Base-by-base conservation (phyloP, 1,139 yeast genomes). In the Saccharomyces hybrid region DNA sequence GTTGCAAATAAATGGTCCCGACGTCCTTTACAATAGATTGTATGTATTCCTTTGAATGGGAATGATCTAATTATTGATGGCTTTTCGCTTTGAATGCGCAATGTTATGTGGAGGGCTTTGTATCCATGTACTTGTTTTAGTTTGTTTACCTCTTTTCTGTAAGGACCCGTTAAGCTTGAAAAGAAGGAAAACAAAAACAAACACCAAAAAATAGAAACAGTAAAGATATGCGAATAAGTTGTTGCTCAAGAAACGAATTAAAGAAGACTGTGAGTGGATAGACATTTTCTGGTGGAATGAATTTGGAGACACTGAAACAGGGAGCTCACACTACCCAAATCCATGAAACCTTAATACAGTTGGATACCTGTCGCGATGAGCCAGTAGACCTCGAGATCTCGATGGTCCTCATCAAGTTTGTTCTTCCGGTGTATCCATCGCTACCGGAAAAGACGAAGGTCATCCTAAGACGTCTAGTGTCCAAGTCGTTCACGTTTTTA, bases 401-500 rank as follows among this genome's bases (percentile, higher is more conserved):
- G 2, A 54, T 65, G 54, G 54, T 54, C n/a, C 42, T 65, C 8
- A 55, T 63, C n/a, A 61, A 61, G 38, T 53, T 59, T 23, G 58
- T 65, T n/a, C 44, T 65, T 9, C 68, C 68, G 5, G 47, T 64
- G 1, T 59, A 60, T 44, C 61, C 63, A 6, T 65, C 70, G 2
- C 50, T 67, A 23, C 52, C 52, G 1, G 32, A 29, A 14, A 47
- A 32, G 4, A 54, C 56, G 2, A 48, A 52, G 29, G 11, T 16
- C 1, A 27, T 49, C 3, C 44, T 65, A 3, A 46, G 52, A 26
- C 25, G 28, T 6, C 11, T 64, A 9, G 50, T 55, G 2, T 50
- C 58, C 6, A 31, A 25, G 2, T 58, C 62, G n/a, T 59, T 51
- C 41, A 41, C 13, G 1, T 59, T 63, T 34, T 48, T 62, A 3